Percentiles rank a stretch among this genome's conserved stretches.
Evolutionary conservation across 768 basidiomycete genomes (phyloP).

Genomic region (Hydnomerulius pinastri): DNA sequence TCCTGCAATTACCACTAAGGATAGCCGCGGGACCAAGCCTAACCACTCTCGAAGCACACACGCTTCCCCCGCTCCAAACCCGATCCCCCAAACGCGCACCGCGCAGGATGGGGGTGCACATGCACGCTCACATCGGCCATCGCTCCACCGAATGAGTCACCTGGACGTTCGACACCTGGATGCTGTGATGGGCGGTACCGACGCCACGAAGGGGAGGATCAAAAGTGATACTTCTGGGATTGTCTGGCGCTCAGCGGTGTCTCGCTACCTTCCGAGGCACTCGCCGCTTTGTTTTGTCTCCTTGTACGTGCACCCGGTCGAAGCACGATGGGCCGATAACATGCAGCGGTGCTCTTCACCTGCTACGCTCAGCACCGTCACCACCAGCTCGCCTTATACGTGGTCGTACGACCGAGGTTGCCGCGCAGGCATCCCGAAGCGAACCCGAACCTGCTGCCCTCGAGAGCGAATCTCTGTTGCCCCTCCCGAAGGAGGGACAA

Average conservation of each 20-base stretch:
- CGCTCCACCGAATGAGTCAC: constrained; percentile 38
- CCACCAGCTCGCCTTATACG: constrained; percentile 22
- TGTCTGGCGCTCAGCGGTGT: constrained; percentile 1
- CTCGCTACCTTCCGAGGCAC: constrained; percentile 34
- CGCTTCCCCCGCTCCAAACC: constrained; percentile 42
- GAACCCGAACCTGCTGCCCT: constrained; percentile 35
- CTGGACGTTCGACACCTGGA: constrained; percentile 25
- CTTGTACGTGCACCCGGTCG: constrained; percentile 37
- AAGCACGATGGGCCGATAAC: constrained; percentile 21
- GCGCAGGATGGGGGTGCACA: constrained; percentile 26
- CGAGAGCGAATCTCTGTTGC: constrained; percentile 63
- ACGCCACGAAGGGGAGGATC: constrained; percentile 4
- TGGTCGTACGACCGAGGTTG: constrained; percentile 10
- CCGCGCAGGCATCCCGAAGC: constrained; percentile 21
- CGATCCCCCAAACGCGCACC: constrained; percentile 26
- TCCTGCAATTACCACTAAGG: constrained; percentile 10
- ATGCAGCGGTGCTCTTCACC: neutral
- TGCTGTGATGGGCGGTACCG: constrained; percentile 16
- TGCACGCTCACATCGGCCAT: constrained; percentile 34
- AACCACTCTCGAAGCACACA: constrained; percentile 43
- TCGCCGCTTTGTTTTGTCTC: constrained; percentile 25
- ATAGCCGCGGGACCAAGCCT: constrained; percentile 19
- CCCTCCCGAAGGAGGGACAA: constrained; percentile 46
- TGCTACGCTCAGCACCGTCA: constrained; percentile 11
- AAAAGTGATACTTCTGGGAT: neutral